Conservation (phyloP, 768 basidiomycete genomes). For the Coprinopsis marcescibilis region DNA sequence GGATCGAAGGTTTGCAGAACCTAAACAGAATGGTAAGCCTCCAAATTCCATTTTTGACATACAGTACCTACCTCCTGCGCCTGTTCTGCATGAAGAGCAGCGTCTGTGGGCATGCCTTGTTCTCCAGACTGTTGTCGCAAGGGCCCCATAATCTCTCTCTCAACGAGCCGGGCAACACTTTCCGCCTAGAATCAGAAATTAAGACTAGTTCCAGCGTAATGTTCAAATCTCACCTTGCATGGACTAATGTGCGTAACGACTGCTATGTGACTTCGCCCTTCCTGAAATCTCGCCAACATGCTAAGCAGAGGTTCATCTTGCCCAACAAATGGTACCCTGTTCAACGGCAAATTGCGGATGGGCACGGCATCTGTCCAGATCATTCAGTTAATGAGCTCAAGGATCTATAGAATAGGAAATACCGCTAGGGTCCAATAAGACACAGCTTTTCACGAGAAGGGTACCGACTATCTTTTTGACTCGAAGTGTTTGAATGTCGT, state of each 20-base stretch:
- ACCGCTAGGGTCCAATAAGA: conserved; percentile 83
- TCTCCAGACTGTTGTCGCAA: neutral
- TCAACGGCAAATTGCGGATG: conserved; percentile 75
- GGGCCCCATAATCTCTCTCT: neutral
- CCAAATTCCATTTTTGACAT: neutral
- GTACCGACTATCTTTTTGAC: conserved; percentile 65
- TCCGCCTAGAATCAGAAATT: neutral
- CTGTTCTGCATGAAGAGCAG: conserved; percentile 67
- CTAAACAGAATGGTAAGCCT: conserved; percentile 27
- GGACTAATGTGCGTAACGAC: conserved; percentile 76
- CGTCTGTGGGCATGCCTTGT: conserved; percentile 20
- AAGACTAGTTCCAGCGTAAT: neutral
- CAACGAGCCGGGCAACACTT: neutral
- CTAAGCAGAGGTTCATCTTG: conserved; percentile 81
- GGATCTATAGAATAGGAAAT: neutral
- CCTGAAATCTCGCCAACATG: conserved; percentile 85
- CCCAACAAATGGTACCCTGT: conserved; percentile 82
- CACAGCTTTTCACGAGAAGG: conserved; percentile 84
- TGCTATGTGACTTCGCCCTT: conserved; percentile 88
- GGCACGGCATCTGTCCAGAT: conserved; percentile 63
- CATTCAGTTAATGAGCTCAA: neutral
- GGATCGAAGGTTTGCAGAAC: conserved; percentile 82
- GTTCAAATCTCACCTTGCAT: conserved; percentile 38
- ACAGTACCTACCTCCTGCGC: conserved; percentile 58
- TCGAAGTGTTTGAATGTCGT: neutral